Evolutionary conservation across 768 basidiomycete genomes (phyloP).

Genomic region (Lactarius hatsudake): DNA sequence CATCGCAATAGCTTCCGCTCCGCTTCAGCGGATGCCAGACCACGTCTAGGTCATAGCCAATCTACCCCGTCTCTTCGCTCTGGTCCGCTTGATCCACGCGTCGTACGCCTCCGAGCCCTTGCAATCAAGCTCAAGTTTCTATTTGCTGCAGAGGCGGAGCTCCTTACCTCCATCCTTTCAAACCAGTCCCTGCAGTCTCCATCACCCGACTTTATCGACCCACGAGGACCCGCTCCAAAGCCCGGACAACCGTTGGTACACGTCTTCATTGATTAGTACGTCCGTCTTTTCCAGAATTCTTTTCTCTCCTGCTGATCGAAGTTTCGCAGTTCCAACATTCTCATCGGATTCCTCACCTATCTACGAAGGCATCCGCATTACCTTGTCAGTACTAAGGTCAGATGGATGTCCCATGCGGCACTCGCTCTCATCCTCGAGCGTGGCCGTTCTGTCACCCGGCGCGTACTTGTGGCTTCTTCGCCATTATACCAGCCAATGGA

Average conservation of each 20-base stretch:
- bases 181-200: constrained; percentile 30
- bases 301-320: not conserved
- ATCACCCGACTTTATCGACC: constrained; percentile 36
- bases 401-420: constrained; percentile 72
- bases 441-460: constrained; percentile 68
- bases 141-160: constrained; percentile 50
- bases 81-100: constrained; percentile 46
- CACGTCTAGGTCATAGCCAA: constrained; percentile 42
- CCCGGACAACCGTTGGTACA: constrained; percentile 37
- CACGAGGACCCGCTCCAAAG: constrained; percentile 37
- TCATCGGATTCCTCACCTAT: constrained; percentile 76
- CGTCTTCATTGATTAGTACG: constrained; percentile 60
- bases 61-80: constrained; percentile 47
- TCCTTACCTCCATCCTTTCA: constrained; percentile 34
- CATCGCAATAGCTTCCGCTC: constrained; percentile 25
- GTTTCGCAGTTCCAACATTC: constrained; percentile 73
- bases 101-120: constrained; percentile 51
- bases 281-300: constrained; percentile 27
- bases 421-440: constrained; percentile 78
- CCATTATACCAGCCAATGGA: constrained; percentile 84
- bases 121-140: constrained; percentile 54
- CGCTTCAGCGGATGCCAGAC: constrained; percentile 29
- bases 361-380: constrained; percentile 54
- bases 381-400: constrained; percentile 36
- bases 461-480: constrained; percentile 77